Conservation (phyloP, 768 basidiomycete species). For the Trametes punicea region DNA sequence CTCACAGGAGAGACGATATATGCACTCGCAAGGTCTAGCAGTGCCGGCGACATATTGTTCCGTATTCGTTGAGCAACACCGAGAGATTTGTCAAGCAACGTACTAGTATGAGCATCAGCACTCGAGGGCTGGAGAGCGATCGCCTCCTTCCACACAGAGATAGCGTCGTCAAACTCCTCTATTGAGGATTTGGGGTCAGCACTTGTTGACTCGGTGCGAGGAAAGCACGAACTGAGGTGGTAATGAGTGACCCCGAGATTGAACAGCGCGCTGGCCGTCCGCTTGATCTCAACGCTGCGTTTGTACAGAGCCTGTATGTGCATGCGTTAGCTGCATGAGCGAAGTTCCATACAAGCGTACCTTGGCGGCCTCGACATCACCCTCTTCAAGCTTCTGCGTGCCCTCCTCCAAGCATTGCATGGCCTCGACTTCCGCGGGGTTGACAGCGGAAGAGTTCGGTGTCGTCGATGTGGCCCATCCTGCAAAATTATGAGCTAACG, state of each 20-base stretch:
- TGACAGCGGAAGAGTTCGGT: conserved; percentile 74
- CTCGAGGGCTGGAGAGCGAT: conserved; percentile 78
- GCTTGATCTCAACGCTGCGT: conserved; percentile 77
- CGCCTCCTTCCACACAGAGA: conserved; percentile 82
- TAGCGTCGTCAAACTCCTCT: conserved; percentile 90
- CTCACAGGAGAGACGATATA: conserved; percentile 80
- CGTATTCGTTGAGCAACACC: conserved; percentile 21
- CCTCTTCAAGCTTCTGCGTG: conserved; percentile 81
- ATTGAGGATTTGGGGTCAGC: conserved; percentile 1
- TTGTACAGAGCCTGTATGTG: conserved; percentile 48
- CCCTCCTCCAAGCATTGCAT: conserved; percentile 78
- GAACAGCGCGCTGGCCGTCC: conserved; percentile 77
- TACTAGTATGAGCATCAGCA: conserved; percentile 86
- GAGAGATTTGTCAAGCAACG: conserved; percentile 26
- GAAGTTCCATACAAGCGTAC: conserved; percentile 18
- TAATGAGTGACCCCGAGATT: conserved; percentile 89
- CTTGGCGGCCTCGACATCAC: conserved; percentile 78
- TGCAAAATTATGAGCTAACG: too few relatives aligned
- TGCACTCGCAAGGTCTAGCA: conserved; percentile 79
- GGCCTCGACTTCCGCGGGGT: conserved; percentile 81
- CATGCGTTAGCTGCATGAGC: background rate
- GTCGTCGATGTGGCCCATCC: conserved; percentile 83
- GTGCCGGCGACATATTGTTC: too few relatives aligned
- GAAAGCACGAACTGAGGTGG: conserved; percentile 89
- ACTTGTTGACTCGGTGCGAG: conserved; percentile 31